phyloP scores from a whole-genome alignment of 1,284 basidiomycete species.

The Abortiporus biennis region DNA sequence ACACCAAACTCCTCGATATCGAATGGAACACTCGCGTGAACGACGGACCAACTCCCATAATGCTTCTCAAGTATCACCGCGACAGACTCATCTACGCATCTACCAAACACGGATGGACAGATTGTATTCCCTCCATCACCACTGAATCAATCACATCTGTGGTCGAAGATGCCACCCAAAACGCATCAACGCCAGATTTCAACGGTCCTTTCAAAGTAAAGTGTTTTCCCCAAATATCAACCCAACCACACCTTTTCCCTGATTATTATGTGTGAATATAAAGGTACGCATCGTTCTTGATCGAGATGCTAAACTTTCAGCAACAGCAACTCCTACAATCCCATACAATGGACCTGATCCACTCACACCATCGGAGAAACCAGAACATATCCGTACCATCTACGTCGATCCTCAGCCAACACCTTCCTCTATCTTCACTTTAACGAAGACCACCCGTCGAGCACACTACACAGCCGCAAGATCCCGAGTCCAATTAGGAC shows the following conservation, averaged over 20 bases:
- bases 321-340: conserved; percentile 32
- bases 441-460: conserved; percentile 65
- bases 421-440: conserved; percentile 47
- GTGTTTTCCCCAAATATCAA: not conserved
- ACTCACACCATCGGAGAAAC: conserved; percentile 13
- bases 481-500: conserved; percentile 39
- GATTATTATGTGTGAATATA: not conserved
- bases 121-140: conserved; percentile 26
- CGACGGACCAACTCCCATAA: conserved; percentile 43
- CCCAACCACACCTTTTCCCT: not conserved
- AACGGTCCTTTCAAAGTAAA: conserved; percentile 30
- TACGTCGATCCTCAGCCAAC: conserved; percentile 51
- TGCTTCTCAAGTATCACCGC: conserved; percentile 53
- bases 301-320: conserved; percentile 36
- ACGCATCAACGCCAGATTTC: conserved; percentile 9
- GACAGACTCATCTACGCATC: conserved; percentile 51
- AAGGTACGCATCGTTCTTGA: conserved; percentile 57
- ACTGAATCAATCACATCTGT: conserved; percentile 30
- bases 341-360: conserved; percentile 33
- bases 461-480: conserved; percentile 56
- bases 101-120: conserved; percentile 41
- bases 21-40: conserved; percentile 53
- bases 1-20: conserved; percentile 37
- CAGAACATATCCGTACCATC: conserved; percentile 23
- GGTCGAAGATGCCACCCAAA: conserved; percentile 38